Evolutionary conservation across 2,329 filamentous ascomycete genomes (phyloP).

Genomic region (Hypoxylon sp.): DNA sequence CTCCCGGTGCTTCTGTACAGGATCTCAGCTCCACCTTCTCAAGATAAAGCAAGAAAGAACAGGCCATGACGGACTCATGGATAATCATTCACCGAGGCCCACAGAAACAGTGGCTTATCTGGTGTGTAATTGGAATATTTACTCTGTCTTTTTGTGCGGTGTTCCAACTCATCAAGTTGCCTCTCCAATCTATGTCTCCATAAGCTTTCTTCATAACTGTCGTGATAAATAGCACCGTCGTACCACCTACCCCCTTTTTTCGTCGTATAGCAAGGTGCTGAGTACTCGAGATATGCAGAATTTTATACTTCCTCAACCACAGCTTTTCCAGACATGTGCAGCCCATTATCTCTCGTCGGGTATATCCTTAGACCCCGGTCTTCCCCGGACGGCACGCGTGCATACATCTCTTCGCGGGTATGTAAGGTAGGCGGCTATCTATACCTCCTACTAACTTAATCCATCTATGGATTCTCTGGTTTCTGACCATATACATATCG

Average conservation of each 20-base stretch:
- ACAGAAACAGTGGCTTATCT: no score
- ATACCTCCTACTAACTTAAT: neutral
- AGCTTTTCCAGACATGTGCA: conserved; percentile 8
- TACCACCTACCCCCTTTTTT: neutral
- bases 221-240: neutral
- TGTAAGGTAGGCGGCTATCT: neutral
- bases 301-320: conserved; percentile 2
- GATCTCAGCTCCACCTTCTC: no score
- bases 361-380: neutral
- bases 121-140: neutral
- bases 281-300: neutral
- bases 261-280: neutral
- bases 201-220: neutral
- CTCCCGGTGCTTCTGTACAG: no score
- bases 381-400: neutral
- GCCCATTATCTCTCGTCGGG: neutral
- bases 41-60: no score
- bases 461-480: conserved; percentile 16
- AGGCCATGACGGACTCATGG: no score
- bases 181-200: conserved; percentile 10
- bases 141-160: neutral
- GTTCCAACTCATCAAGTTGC: neutral
- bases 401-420: conserved; percentile 3
- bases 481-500: conserved; percentile 47
- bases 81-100: no score